Evolutionary conservation across 345 rosid species (phyloP).

Genomic region (Odontarrhena argentea): DNA sequence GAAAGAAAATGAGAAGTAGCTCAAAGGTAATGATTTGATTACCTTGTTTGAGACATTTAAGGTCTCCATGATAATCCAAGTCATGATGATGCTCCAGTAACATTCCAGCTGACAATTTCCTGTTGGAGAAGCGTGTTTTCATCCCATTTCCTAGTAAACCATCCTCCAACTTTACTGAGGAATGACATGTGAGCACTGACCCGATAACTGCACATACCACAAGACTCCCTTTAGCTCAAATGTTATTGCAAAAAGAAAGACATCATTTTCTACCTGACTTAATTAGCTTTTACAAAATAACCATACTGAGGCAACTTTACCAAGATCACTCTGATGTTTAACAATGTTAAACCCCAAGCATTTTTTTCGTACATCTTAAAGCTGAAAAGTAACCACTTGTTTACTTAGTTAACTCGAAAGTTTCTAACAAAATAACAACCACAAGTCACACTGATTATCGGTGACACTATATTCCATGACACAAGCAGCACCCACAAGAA

Average conservation of each 20-base stretch:
- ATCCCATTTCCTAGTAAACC: not conserved
- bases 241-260: not conserved
- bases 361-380: not conserved
- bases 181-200: slow-evolving; percentile 15
- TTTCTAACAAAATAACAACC: not conserved
- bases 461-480: not conserved
- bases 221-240: slow-evolving; percentile 8
- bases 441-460: not conserved
- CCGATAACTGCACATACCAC: slow-evolving; percentile 16
- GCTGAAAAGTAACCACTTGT: not conserved
- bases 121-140: not conserved
- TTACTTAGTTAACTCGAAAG: not conserved
- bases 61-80: not conserved
- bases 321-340: slow-evolving; percentile 1
- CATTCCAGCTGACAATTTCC: not conserved
- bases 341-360: not conserved
- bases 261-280: not conserved
- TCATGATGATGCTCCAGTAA: slow-evolving; percentile 8
- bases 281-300: not conserved
- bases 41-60: slow-evolving; percentile 10
- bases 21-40: not conserved
- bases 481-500: no score
- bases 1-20: not conserved
- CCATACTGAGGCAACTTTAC: not conserved
- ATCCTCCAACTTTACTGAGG: slow-evolving; percentile 9